These are phyloP conservation scores for Erythrophleum fordii DNA, from an alignment of 306 rosid species.

Conservation along the genomic window DNA sequence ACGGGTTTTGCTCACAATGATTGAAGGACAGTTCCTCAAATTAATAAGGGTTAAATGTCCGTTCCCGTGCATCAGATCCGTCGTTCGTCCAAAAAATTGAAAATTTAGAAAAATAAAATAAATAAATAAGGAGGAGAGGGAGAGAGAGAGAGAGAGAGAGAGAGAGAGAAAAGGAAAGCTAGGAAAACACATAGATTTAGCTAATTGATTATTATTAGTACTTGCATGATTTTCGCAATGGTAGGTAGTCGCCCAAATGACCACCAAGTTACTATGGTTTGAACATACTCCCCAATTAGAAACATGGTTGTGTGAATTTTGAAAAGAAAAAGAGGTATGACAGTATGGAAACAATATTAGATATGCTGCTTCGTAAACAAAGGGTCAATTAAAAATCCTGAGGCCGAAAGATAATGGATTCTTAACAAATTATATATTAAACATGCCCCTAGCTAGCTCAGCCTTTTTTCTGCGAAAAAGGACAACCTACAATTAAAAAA, in stretches of 20 bases:
- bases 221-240: constrained; percentile 40
- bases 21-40: too few relatives aligned
- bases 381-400: background rate
- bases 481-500: constrained; percentile 19
- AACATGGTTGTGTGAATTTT: constrained; percentile 7
- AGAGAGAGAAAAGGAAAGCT: too few relatives aligned
- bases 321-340: background rate
- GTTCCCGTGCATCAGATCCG: too few relatives aligned
- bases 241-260: constrained; percentile 47
- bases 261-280: constrained; percentile 24
- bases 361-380: background rate
- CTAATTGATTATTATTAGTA: background rate
- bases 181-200: background rate
- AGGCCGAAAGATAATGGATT: constrained; percentile 12
- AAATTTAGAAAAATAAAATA: too few relatives aligned
- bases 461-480: background rate
- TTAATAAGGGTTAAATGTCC: too few relatives aligned
- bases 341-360: constrained; percentile 33
- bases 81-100: background rate
- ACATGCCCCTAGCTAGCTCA: constrained; percentile 35
- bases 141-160: too few relatives aligned
- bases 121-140: too few relatives aligned
- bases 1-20: too few relatives aligned
- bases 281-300: background rate
- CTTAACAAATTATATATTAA: constrained; percentile 37